These are phyloP conservation scores for Grosmannia clavigera DNA, from an alignment of 2,329 filamentous ascomycete genomes.

Conservation along the genomic window DNA sequence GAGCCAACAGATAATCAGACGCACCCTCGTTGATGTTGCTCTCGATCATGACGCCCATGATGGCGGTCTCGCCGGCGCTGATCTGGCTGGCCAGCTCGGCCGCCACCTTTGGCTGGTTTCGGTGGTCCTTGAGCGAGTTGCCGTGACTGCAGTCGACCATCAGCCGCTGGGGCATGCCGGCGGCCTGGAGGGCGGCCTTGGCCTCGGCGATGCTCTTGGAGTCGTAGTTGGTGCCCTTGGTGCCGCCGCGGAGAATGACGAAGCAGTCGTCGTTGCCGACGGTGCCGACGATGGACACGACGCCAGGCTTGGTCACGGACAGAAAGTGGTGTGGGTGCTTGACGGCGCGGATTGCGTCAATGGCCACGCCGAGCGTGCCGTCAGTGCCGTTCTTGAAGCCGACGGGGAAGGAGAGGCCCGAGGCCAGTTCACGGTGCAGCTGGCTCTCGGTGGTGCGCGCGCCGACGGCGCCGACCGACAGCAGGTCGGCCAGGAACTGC, in stretches of 20 bases:
- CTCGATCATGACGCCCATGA: constrained; percentile 99
- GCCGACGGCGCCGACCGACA: constrained; percentile 85
- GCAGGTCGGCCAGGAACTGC: constrained; percentile 85
- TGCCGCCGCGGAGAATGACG: constrained; percentile 86
- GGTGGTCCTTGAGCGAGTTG: constrained; percentile 91
- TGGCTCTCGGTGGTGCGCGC: constrained; percentile 96
- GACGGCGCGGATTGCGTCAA: constrained; percentile 91
- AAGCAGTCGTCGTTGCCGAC: constrained; percentile 95
- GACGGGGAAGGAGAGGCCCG: constrained; percentile 89
- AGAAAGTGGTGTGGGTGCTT: constrained; percentile 92
- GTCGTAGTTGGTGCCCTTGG: constrained; percentile 89
- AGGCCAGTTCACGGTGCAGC: constrained; percentile 87
- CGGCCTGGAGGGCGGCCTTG: constrained; percentile 64
- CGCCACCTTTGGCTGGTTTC: constrained; percentile 92
- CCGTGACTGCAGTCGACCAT: constrained; percentile 99
- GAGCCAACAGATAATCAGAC: constrained; percentile 12
- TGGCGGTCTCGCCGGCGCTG: constrained; percentile 65
- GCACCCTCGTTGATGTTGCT: constrained; percentile 88
- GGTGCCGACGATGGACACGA: constrained; percentile 89
- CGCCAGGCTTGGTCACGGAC: constrained; percentile 90
- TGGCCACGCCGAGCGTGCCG: constrained; percentile 74
- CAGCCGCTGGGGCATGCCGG: constrained; percentile 61
- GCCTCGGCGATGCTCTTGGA: constrained; percentile 71
- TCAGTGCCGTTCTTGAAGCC: constrained; percentile 99
- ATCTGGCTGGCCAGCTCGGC: constrained; percentile 74